Percentiles rank a stretch among this genome's conserved stretches.
phyloP scores from a whole-genome alignment of 2,329 filamentous ascomycete species.

The Blastomyces parvus region DNA sequence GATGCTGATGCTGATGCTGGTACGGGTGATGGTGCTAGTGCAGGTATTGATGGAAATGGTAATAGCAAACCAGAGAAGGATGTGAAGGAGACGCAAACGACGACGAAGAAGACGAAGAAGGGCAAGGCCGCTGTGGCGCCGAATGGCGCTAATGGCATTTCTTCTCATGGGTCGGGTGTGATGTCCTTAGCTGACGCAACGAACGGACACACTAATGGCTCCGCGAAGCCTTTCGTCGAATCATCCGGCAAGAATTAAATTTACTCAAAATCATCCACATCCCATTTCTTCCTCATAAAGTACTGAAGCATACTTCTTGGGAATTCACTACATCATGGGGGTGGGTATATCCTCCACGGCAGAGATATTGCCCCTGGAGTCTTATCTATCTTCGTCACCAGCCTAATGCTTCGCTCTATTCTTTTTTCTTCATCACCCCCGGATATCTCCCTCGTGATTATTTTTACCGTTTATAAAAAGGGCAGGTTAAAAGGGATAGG shows the following conservation, averaged over 20 bases:
- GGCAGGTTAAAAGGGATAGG: neutral
- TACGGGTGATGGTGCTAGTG: neutral
- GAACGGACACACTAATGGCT: conserved; percentile 1
- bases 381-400: neutral
- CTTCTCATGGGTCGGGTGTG: neutral
- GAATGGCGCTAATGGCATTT: neutral
- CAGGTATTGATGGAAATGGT: neutral
- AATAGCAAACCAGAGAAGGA: too few relatives aligned
- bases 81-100: neutral
- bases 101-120: neutral
- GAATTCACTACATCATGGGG: too few relatives aligned
- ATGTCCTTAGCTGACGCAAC: neutral
- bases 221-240: neutral
- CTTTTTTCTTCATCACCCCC: neutral
- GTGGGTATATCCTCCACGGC: too few relatives aligned
- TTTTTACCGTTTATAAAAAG: neutral
- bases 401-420: neutral
- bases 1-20: neutral
- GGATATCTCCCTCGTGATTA: neutral
- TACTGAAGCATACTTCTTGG: neutral
- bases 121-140: neutral
- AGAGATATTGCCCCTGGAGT: too few relatives aligned
- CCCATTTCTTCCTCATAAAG: neutral
- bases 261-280: neutral
- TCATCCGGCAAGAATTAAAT: neutral